phyloP scores from a whole-genome alignment of 2,329 filamentous ascomycete genomes.

The Xylaria sp. region DNA sequence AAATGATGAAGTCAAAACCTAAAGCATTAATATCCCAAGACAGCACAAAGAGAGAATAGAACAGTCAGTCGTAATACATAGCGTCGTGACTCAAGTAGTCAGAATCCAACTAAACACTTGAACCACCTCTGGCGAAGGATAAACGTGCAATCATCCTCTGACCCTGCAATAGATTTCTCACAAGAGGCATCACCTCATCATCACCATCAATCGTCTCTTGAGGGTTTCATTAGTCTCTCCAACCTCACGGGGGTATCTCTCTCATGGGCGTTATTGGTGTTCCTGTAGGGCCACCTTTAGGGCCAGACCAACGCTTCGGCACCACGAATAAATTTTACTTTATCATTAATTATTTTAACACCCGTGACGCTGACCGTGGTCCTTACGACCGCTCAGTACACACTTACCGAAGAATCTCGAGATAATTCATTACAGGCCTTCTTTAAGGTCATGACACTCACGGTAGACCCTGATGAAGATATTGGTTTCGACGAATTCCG shows the following conservation, averaged over 20 bases:
- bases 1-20: no score
- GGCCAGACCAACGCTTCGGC: slow-evolving; percentile 1
- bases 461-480: slow-evolving; percentile 28
- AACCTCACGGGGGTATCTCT: not conserved
- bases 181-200: slow-evolving; percentile 9
- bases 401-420: slow-evolving; percentile 40
- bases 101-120: no score
- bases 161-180: not conserved
- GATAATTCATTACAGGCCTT: slow-evolving; percentile 47
- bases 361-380: slow-evolving; percentile 24
- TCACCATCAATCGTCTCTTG: slow-evolving; percentile 20
- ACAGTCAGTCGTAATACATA: no score
- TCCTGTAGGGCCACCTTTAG: slow-evolving; percentile 15
- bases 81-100: no score
- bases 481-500: slow-evolving; percentile 37
- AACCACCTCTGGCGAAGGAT: no score
- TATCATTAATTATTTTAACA: slow-evolving; percentile 40
- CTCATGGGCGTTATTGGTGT: slow-evolving; percentile 20
- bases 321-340: slow-evolving; percentile 33
- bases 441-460: slow-evolving; percentile 40
- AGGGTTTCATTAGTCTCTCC: slow-evolving; percentile 17
- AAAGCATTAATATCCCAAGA: no score
- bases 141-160: no score
- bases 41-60: no score
- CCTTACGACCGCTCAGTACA: slow-evolving; percentile 45